Evolutionary conservation across 1,284 basidiomycete genomes (phyloP).

Genomic region (Austroboletus novae-zelandiae): DNA sequence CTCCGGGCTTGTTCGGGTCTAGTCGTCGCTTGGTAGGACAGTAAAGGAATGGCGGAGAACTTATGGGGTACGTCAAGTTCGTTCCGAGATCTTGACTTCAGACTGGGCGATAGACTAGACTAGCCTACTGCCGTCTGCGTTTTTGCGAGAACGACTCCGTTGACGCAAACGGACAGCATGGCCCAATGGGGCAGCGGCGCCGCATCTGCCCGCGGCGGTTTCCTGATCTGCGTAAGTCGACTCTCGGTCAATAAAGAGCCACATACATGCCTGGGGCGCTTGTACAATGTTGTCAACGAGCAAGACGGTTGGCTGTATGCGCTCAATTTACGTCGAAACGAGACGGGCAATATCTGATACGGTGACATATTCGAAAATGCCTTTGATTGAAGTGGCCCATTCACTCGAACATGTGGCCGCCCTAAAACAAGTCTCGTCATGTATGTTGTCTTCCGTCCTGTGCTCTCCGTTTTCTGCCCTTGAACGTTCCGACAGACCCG

Average conservation of each 20-base stretch:
- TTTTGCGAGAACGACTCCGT: no score
- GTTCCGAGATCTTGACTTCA: no score
- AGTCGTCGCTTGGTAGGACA: background rate
- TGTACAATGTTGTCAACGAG: constrained; percentile 2
- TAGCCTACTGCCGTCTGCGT: no score
- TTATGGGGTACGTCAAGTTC: background rate
- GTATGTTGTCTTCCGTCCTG: constrained; percentile 1
- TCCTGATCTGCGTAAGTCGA: constrained; percentile 11
- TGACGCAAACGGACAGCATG: no score
- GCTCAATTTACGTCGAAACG: constrained; percentile 20
- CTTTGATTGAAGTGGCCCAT: constrained; percentile 4
- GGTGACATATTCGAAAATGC: constrained; percentile 7
- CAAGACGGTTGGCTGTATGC: constrained; percentile 7
- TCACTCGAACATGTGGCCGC: constrained; percentile 23
- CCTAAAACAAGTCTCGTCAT: constrained; percentile 19
- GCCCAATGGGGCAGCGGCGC: no score
- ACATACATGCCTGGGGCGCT: background rate
- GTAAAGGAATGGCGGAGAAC: constrained; percentile 17
- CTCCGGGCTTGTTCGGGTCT: background rate
- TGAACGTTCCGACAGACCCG: constrained; percentile 24
- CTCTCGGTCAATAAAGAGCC: constrained; percentile 6
- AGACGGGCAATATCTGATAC: constrained; percentile 1
- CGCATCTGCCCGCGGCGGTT: background rate
- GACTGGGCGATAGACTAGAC: no score
- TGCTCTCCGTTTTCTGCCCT: constrained; percentile 14